Conservation (phyloP, 805 yeast species). For the Ogataea salicorniae region DNA sequence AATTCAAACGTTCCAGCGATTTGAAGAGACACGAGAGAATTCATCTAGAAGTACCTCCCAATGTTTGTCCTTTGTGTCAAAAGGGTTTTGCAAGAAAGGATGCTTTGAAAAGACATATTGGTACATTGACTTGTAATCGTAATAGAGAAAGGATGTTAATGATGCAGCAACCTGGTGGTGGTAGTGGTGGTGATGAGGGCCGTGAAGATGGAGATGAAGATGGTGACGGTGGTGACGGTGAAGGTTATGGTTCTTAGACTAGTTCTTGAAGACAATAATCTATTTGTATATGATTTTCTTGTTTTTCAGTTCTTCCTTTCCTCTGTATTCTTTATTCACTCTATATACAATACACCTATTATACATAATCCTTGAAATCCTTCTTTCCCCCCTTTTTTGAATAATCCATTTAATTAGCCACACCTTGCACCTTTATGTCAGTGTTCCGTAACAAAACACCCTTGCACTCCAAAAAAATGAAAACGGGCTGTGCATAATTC, state of each 20-base stretch:
- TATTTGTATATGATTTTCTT: not conserved
- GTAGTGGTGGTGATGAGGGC: not conserved
- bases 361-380: no score
- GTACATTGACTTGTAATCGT: conserved; percentile 69
- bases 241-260: no score
- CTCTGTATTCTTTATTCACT: no score
- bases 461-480: no score
- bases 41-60: conserved; percentile 66
- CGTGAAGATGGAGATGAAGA: not conserved
- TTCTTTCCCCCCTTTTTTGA: no score
- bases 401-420: no score
- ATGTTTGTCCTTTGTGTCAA: conserved; percentile 70
- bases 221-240: not conserved
- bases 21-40: conserved; percentile 72
- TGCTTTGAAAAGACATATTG: conserved; percentile 70
- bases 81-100: conserved; percentile 83
- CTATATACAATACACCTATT: no score
- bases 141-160: conserved; percentile 51
- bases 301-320: no score
- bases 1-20: conserved; percentile 65
- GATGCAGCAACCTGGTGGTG: conserved; percentile 1
- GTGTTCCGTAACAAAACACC: conserved; percentile 6
- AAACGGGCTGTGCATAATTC: no score
- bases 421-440: not conserved
- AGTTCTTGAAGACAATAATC: not conserved